Conservation (phyloP, 2,329 filamentous ascomycete species). For the Ophiostoma novo-ulmi region DNA sequence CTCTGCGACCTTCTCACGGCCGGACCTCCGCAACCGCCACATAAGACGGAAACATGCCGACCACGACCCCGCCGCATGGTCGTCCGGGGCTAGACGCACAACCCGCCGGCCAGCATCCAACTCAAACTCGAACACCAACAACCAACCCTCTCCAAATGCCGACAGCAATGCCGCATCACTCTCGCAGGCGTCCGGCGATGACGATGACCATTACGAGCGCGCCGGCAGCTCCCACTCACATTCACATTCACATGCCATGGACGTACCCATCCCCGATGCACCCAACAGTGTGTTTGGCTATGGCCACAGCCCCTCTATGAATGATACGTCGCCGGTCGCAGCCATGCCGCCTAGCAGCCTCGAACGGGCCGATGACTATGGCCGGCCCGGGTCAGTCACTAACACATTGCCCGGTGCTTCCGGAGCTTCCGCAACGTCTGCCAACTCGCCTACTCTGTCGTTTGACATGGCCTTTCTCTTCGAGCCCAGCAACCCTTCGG, state of each 20-base stretch:
- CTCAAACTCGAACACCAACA: not conserved
- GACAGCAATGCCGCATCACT: not conserved
- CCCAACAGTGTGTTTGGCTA: not conserved
- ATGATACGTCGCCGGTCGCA: not conserved
- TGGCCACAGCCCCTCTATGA: not conserved
- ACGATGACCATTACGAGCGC: not conserved
- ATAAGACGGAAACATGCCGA: conserved; percentile 3
- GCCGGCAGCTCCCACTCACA: not conserved
- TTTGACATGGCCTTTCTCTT: conserved; percentile 11
- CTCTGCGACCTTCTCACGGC: conserved; percentile 38
- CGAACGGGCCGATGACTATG: not conserved
- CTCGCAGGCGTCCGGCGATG: not conserved
- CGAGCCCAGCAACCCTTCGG: not conserved
- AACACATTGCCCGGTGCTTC: not conserved
- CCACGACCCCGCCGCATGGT: not conserved
- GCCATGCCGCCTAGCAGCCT: not conserved
- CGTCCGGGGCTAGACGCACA: not conserved
- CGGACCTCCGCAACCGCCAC: conserved; percentile 39
- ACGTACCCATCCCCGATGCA: not conserved
- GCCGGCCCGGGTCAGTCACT: not conserved
- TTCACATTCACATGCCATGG: not conserved
- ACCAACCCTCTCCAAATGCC: not conserved
- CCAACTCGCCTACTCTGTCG: not conserved
- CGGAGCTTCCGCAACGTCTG: not conserved
- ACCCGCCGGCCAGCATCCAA: not conserved